A percentile compares a stretch with the other conserved stretches of the same genome.
phyloP scores from a whole-genome alignment of 306 rosid species.

The Cicer yamashitae region DNA sequence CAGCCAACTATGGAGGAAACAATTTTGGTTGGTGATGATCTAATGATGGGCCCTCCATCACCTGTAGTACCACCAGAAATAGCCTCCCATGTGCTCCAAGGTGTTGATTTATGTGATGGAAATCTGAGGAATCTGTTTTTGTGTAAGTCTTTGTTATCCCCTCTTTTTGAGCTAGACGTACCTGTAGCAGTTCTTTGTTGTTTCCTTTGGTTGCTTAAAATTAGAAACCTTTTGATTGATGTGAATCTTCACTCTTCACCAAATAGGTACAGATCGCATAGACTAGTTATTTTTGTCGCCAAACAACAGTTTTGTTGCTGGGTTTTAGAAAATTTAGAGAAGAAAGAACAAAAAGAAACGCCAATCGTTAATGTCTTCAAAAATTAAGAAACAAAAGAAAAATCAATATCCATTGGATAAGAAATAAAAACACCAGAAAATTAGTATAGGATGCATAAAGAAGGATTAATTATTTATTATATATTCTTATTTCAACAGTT shows the following conservation, averaged over 20 bases:
- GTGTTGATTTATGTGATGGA: conserved; percentile 88
- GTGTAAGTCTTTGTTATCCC: conserved; percentile 59
- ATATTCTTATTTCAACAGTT: background rate
- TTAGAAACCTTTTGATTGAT: conserved; percentile 1
- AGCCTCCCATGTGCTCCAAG: conserved; percentile 93
- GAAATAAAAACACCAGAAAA: background rate
- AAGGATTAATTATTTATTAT: background rate
- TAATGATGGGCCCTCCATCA: conserved; percentile 92
- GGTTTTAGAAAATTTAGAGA: background rate
- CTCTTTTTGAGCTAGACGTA: background rate
- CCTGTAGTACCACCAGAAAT: conserved; percentile 90
- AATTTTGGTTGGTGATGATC: conserved; percentile 92
- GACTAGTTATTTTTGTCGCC: conserved; percentile 10
- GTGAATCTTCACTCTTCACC: background rate
- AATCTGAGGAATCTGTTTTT: conserved; percentile 80
- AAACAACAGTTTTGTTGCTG: conserved; percentile 1
- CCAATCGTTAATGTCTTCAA: background rate
- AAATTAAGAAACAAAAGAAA: background rate
- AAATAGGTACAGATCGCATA: background rate
- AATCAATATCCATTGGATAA: background rate
- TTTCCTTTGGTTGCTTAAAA: conserved; percentile 9
- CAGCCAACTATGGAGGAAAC: conserved; percentile 95
- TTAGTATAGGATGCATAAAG: background rate
- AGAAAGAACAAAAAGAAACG: background rate
- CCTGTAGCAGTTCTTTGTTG: conserved; percentile 14